These are phyloP conservation scores for Agrocybe pediades DNA, from an alignment of 768 basidiomycete genomes.

Conservation along the genomic window DNA sequence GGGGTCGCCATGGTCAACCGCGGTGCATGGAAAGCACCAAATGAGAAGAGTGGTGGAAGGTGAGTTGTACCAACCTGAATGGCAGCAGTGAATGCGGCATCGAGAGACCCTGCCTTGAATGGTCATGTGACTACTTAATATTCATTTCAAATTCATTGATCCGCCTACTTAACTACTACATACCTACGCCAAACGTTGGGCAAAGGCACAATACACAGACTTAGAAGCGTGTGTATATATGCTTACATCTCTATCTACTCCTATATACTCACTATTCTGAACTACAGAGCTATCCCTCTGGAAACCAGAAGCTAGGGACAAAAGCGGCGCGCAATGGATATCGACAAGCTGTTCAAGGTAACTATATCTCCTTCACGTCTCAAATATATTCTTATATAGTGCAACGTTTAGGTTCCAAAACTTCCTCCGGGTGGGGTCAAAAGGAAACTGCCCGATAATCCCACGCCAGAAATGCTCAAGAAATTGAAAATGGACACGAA, in stretches of 20 bases:
- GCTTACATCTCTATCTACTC: too few relatives aligned
- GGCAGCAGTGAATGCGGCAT: too few relatives aligned
- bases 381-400: not conserved
- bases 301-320: too few relatives aligned
- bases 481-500: constrained; percentile 63
- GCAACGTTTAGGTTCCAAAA: constrained; percentile 58
- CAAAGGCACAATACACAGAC: not conserved
- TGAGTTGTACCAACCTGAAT: not conserved
- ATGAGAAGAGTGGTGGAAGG: not conserved
- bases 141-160: too few relatives aligned
- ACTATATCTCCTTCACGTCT: not conserved
- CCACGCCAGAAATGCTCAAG: constrained; percentile 81
- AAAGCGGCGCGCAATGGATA: too few relatives aligned
- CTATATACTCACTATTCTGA: too few relatives aligned
- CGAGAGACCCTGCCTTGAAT: too few relatives aligned
- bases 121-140: constrained; percentile 4
- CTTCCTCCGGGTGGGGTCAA: constrained; percentile 66
- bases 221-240: too few relatives aligned
- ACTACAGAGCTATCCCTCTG: too few relatives aligned
- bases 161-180: not conserved
- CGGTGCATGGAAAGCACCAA: not conserved
- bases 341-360: constrained; percentile 56
- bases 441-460: constrained; percentile 75
- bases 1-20: constrained; percentile 32
- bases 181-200: not conserved